Conservation (phyloP, 495 filamentous ascomycete genomes). For the Podospora comata region DNA sequence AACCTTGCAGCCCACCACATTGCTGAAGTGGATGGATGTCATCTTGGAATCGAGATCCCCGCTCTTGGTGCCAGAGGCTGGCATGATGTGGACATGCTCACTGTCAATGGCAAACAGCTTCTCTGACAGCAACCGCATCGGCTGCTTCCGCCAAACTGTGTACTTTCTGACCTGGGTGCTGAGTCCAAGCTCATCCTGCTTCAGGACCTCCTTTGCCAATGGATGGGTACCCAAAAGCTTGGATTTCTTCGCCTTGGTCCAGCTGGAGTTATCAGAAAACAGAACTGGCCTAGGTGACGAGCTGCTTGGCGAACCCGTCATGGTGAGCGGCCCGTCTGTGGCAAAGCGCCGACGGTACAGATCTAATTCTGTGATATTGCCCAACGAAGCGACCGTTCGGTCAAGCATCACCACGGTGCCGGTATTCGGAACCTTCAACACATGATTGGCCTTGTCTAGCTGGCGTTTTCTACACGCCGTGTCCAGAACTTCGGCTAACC, state of each 20-base stretch:
- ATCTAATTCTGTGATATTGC: slow-evolving; percentile 78
- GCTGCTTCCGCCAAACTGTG: slow-evolving; percentile 86
- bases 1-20: slow-evolving; percentile 91
- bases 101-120: slow-evolving; percentile 86
- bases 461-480: slow-evolving; percentile 85
- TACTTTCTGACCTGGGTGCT: slow-evolving; percentile 75
- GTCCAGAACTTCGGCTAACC: slow-evolving; percentile 89
- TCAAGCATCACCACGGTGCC: slow-evolving; percentile 79
- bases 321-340: slow-evolving; percentile 69
- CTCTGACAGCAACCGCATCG: slow-evolving; percentile 86
- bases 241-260: slow-evolving; percentile 66
- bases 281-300: slow-evolving; percentile 75
- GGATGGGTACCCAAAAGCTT: slow-evolving; percentile 67
- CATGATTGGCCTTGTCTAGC: slow-evolving; percentile 82
- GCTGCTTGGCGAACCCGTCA: slow-evolving; percentile 76
- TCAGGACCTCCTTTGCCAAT: slow-evolving; percentile 61
- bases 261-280: slow-evolving; percentile 51
- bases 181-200: slow-evolving; percentile 66
- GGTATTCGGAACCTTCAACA: slow-evolving; percentile 81
- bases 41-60: slow-evolving; percentile 70
- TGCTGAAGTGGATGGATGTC: slow-evolving; percentile 86
- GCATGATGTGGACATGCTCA: slow-evolving; percentile 94
- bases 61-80: slow-evolving; percentile 56
- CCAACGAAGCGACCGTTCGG: slow-evolving; percentile 84
- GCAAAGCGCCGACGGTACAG: slow-evolving; percentile 81